Base-by-base conservation (phyloP, 306 rosid genomes). In the Glycine tomentella region DNA sequence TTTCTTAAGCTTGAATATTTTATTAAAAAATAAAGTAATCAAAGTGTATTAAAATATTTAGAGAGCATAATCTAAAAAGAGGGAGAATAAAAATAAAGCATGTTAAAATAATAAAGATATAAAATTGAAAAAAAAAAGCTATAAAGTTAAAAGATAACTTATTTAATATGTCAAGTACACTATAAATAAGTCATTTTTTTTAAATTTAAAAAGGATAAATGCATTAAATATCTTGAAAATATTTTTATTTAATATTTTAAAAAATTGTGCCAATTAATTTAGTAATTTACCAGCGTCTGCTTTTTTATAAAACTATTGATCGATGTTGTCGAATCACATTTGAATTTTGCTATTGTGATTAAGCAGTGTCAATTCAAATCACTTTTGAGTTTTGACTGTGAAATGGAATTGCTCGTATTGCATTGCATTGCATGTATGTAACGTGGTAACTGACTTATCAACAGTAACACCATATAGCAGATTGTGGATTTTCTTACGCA, bases 381-480 rank as follows among this genome's bases (percentile, higher is more conserved):
- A 75, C 83, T 84, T n/a, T n/a, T n/a, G n/a, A n/a, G n/a, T n/a
- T 71, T 20, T 80, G 73, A 79, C 62, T 17, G 70, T 17, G 70
- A 92, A 87, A 92, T 79, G 93, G 87, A 87, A 78, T 89, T 81
- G 94, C 90, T 90, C 94, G 83, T 92, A 92, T 92, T 83, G 5
- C 5, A 36, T 92, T 83, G 5, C 5, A 36, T 36, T 36, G 80
- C 64, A 74, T 70, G 69, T 3, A 66, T 85, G 42, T 10, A 9
- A 51, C 15, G 12, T 46, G 2, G 87, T 86, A 78, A 78, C 86
- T 86, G 80, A 90, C 93, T 92, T 92, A 92, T 92, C 92, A 88
- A 81, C 84, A 81, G 75, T 64, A 80, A 78, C 84, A 64, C 72
- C 85, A 69, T 75, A 80, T 77, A 81, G 70, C 84, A 71, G 17